Conservation (phyloP, 148 eudicot species). For the Hydrangea macrophylla region DNA sequence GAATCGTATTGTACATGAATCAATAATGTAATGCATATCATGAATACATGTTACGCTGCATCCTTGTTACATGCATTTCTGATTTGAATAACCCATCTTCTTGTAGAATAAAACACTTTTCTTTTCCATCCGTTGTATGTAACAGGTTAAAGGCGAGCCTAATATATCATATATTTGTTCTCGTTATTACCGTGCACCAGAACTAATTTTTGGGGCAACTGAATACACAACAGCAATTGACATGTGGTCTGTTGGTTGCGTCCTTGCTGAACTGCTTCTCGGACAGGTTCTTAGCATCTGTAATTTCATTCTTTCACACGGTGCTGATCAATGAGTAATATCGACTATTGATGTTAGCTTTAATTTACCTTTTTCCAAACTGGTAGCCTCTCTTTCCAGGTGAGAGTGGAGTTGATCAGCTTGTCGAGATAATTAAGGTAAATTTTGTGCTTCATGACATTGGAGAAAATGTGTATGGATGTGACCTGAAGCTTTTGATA, state of each 20-base stretch:
- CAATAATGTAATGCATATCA: no score
- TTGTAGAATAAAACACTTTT: no score
- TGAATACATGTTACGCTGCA: no score
- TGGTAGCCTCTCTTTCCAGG: conserved; percentile 54
- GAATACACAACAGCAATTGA: conserved; percentile 57
- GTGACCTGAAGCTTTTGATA: not conserved
- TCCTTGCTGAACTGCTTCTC: conserved; percentile 51
- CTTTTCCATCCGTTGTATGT: not conserved
- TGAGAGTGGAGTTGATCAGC: conserved; percentile 59
- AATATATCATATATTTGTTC: conserved; percentile 54
- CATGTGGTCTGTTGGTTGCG: conserved; percentile 52
- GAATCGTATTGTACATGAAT: no score
- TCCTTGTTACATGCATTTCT: no score
- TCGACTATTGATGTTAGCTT: not conserved
- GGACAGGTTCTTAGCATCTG: conserved; percentile 33
- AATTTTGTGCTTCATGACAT: not conserved
- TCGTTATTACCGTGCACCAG: conserved; percentile 53
- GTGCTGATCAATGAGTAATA: not conserved
- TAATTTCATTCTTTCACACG: not conserved
- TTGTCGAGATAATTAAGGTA: conserved; percentile 55
- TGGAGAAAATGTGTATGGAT: not conserved
- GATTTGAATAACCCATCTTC: no score
- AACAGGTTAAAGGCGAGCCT: conserved; percentile 58
- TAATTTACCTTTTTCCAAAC: conserved; percentile 6
- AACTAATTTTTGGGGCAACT: conserved; percentile 53